Base-by-base conservation (phyloP, 352 stramenopile species). In the Pythium phragmiticola region DNA sequence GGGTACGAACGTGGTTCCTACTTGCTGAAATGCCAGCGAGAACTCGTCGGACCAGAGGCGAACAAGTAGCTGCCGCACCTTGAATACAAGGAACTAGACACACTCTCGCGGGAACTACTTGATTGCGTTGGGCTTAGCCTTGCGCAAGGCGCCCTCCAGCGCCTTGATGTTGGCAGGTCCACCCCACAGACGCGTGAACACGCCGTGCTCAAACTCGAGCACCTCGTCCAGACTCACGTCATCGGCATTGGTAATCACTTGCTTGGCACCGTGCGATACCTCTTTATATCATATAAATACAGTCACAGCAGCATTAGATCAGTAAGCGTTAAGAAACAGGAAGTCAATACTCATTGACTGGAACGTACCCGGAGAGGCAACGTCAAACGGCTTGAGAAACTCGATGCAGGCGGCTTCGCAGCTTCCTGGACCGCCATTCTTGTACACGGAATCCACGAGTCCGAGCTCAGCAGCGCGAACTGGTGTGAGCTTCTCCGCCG, bases 101-200 rank as follows among this genome's bases (percentile, higher is more conserved):
- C 39, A 4, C 7, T 46, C 1, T 46, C 5, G 39, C 13, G 19
- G 13, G 39, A 19, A 46, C 14, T 55, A 62, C 33, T 62, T 53
- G 23, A 28, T 47, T 1, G 19, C n/a, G 19, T 37, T 34, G 21
- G 45, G 45, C 41, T 65, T 63, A 30, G 64, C 46, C 68, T 84
- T 88, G 57, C 71, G 75, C 4, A 88, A 48, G 48, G 75, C 71
- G 12, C 60, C 65, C 49, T 88, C 74, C 4, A 94, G 68, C 0
- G 84, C 84, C n/a, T 78, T 67, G 11, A 90, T 64, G 58, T 94
- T 94, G 16, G 79, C 74, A n/a, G 82, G 81, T 8, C 84, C 84
- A 17, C 82, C 84, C 84, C 84, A 94, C 16, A 94, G 68, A 12
- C 73, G 75, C 37, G 73, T 78, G 61, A 94, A 94, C 5, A 91